These are phyloP conservation scores for Candida rishiriensis DNA, from an alignment of 805 yeast species.

Conservation along the genomic window DNA sequence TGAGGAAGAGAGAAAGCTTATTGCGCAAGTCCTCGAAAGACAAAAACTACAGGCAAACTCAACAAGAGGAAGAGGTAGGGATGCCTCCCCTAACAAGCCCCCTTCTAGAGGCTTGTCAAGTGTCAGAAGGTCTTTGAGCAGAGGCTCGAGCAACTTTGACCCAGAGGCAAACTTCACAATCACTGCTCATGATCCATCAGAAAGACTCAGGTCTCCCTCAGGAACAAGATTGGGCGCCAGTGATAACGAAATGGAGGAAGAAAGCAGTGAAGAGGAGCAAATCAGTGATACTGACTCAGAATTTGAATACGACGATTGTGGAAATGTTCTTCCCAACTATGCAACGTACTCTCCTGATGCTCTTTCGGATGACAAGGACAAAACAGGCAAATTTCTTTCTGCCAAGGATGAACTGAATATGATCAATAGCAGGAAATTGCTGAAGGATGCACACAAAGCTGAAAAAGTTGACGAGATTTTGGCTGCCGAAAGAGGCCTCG, in stretches of 20 bases:
- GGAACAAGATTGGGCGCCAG: slow-evolving; percentile 8
- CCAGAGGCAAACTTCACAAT: slow-evolving; percentile 51
- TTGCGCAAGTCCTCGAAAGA: slow-evolving; percentile 28
- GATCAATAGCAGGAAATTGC: slow-evolving; percentile 23
- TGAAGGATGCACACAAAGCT: slow-evolving; percentile 45
- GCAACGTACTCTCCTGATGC: slow-evolving; percentile 29
- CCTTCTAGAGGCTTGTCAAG: slow-evolving; percentile 22
- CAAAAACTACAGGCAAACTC: slow-evolving; percentile 13
- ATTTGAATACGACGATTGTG: slow-evolving; percentile 59
- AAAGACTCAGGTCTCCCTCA: slow-evolving; percentile 38
- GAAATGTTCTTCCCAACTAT: slow-evolving; percentile 52
- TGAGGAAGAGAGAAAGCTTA: slow-evolving; percentile 29
- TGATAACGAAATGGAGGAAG: slow-evolving; percentile 1
- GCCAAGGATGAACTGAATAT: slow-evolving; percentile 17
- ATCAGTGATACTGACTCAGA: slow-evolving; percentile 57
- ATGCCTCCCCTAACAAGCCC: slow-evolving; percentile 8
- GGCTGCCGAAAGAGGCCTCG: slow-evolving; percentile 55
- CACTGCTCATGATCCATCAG: slow-evolving; percentile 70
- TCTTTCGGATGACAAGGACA: slow-evolving; percentile 5
- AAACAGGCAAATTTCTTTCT: slow-evolving; percentile 8
- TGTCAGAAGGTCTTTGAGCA: slow-evolving; percentile 20
- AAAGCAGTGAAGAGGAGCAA: slow-evolving; percentile 52
- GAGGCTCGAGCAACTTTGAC: slow-evolving; percentile 16
- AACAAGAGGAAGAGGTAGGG: slow-evolving; percentile 21
- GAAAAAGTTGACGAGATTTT: slow-evolving; percentile 51